These are phyloP conservation scores for Cryptosporidium andersoni DNA, from an alignment of 169 alveolate genomes.

Conservation along the genomic window DNA sequence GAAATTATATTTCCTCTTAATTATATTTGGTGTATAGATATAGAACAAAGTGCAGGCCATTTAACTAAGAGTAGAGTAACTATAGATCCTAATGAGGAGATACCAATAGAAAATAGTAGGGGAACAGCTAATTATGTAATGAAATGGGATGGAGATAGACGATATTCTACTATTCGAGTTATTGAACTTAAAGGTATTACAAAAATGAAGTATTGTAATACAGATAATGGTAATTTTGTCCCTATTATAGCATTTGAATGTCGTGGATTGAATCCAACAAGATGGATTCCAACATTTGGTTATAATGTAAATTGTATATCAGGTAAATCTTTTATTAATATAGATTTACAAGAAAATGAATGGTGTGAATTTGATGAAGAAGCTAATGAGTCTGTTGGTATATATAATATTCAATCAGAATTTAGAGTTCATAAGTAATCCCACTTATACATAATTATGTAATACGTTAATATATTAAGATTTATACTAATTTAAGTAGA, in stretches of 20 bases:
- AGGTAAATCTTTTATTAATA: constrained; percentile 48
- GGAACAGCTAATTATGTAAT: constrained; percentile 56
- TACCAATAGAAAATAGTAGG: constrained; percentile 64
- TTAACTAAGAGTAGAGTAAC: constrained; percentile 52
- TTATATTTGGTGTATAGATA: constrained; percentile 66
- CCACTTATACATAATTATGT: no score
- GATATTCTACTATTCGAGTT: constrained; percentile 53
- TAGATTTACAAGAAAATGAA: constrained; percentile 35
- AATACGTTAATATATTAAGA: no score
- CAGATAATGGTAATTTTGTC: constrained; percentile 45
- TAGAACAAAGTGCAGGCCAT: constrained; percentile 60
- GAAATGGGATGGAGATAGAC: constrained; percentile 67
- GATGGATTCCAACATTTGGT: constrained; percentile 66
- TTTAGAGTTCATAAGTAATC: constrained; percentile 27
- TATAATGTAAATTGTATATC: constrained; percentile 33
- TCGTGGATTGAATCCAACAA: constrained; percentile 45
- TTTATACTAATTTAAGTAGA: no score
- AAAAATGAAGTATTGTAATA: constrained; percentile 28
- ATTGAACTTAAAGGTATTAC: constrained; percentile 26
- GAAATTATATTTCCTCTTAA: constrained; percentile 63
- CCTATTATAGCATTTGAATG: constrained; percentile 68
- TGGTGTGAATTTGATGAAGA: constrained; percentile 70
- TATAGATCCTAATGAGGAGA: constrained; percentile 58
- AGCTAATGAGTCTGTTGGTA: constrained; percentile 63
- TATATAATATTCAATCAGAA: constrained; percentile 42